Evolutionary conservation across 805 yeast genomes (phyloP), one percentile per base, ranked within the genome.

Genomic region (Clavispora asparagi): DNA sequence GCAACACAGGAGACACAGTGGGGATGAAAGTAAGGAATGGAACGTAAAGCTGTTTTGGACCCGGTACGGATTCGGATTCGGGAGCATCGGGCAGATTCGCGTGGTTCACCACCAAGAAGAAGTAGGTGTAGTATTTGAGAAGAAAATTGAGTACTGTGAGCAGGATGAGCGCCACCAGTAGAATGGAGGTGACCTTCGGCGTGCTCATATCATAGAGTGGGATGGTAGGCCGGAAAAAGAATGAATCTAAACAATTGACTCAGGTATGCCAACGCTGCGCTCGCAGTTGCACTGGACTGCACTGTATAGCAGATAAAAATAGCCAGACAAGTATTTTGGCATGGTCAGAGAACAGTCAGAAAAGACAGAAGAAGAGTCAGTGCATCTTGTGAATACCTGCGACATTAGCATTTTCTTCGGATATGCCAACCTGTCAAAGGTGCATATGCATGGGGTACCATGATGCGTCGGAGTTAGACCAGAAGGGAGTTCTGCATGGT

Each of bases 11-110:
- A 0, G 77, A 67, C 32, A 59, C 63, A 0, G 71, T 65, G 3
- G 80, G 78, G 17, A 77, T 77, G 43, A 77, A 68, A 1, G 80
- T 73, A n/a, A 78, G 58, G 35, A 74, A 58, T 5, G 81, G 79
- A 6, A 77, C 81, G 48, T 65, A 75, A 31, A 75, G 57, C 41
- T 72, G 74, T 45, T 68, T 70, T 0, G 80, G 77, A 44, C 68
- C 70, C 1, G 79, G 77, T 1, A 64, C 53, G 36, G 63, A 68
- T 9, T 67, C 69, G 1, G 67, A 58, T 49, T 65, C 70, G 45
- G 64, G 64, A 26, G 66, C 60, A 12, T 60, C 55, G 28, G 57
- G 42, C 43, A 55, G 51, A 16, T 54, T 56, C 14, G 60, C 65
- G 10, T 64, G 56, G 23, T 67, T 57, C 7, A 66, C 65, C 43